These are phyloP conservation scores for Diaporthe eres DNA, from an alignment of 2,329 filamentous ascomycete species.

Conservation along the genomic window DNA sequence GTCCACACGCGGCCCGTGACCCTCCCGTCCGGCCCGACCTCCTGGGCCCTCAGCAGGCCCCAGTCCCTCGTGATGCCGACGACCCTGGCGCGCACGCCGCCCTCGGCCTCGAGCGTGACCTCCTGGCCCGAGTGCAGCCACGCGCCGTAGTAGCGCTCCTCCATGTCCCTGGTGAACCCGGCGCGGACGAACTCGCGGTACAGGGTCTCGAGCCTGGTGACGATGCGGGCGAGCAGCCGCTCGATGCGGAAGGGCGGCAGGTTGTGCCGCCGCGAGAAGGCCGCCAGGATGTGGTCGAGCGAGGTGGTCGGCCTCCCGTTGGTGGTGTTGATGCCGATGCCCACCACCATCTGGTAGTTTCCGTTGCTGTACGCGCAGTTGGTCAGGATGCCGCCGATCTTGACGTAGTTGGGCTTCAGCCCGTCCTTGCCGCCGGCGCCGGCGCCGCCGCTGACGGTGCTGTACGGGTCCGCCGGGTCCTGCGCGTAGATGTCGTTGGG, in stretches of 20 bases:
- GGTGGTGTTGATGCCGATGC: conserved; percentile 87
- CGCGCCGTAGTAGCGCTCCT: conserved; percentile 81
- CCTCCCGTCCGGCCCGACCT: conserved; percentile 80
- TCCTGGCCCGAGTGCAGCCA: conserved; percentile 88
- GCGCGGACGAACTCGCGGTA: conserved; percentile 81
- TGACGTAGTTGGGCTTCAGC: conserved; percentile 74
- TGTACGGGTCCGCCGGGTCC: conserved; percentile 65
- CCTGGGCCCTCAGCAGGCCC: conserved; percentile 88
- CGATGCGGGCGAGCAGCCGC: conserved; percentile 83
- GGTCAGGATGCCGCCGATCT: conserved; percentile 93
- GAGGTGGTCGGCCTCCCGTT: conserved; percentile 91
- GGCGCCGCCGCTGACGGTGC: not conserved
- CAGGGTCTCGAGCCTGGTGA: conserved; percentile 82
- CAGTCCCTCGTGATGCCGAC: conserved; percentile 93
- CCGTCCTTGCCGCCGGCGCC: not conserved
- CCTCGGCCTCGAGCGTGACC: conserved; percentile 84
- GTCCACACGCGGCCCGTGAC: conserved; percentile 84
- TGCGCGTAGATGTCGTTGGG: conserved; percentile 90
- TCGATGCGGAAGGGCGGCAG: conserved; percentile 77
- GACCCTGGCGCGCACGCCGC: conserved; percentile 80
- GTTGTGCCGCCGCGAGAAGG: conserved; percentile 50
- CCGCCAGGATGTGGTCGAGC: conserved; percentile 78
- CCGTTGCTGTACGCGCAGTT: conserved; percentile 86
- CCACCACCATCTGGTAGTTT: conserved; percentile 87
- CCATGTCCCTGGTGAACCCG: conserved; percentile 82